These are phyloP conservation scores for Lasiosphaeria ovina DNA, from an alignment of 495 filamentous ascomycete species.

Conservation along the genomic window DNA sequence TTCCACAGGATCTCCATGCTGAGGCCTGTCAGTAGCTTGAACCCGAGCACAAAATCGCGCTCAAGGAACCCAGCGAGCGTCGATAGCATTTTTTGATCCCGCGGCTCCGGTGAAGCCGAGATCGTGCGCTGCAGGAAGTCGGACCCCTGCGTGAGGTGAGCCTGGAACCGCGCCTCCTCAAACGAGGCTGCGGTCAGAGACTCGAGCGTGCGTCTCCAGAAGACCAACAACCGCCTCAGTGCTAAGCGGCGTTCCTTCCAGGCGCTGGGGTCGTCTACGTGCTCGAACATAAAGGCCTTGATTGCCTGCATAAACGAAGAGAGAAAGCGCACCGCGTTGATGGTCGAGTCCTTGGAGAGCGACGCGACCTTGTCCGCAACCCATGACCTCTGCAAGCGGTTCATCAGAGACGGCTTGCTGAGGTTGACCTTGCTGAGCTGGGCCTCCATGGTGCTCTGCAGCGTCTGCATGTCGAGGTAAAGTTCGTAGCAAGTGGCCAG, in stretches of 20 bases:
- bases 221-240: conserved; percentile 49
- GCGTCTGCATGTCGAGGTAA: conserved; percentile 42
- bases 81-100: conserved; percentile 30
- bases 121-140: conserved; percentile 29
- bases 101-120: conserved; percentile 18
- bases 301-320: conserved; percentile 30
- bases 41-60: conserved; percentile 45
- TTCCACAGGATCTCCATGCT: conserved; percentile 87
- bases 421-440: conserved; percentile 36
- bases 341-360: conserved; percentile 64
- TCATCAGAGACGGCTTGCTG: conserved; percentile 61
- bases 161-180: conserved; percentile 54
- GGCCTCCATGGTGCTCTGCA: conserved; percentile 27
- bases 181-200: conserved; percentile 43
- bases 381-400: conserved; percentile 66
- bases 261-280: conserved; percentile 19
- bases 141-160: conserved; percentile 43
- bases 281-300: conserved; percentile 31
- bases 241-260: conserved; percentile 37
- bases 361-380: conserved; percentile 56
- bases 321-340: conserved; percentile 43
- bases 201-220: conserved; percentile 58
- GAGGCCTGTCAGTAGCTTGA: conserved; percentile 68
- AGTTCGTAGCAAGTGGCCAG: conserved; percentile 50
- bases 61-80: conserved; percentile 33